Evolutionary conservation across 1,139 yeast species (phyloP).

Genomic region (Komagataea norvegica): DNA sequence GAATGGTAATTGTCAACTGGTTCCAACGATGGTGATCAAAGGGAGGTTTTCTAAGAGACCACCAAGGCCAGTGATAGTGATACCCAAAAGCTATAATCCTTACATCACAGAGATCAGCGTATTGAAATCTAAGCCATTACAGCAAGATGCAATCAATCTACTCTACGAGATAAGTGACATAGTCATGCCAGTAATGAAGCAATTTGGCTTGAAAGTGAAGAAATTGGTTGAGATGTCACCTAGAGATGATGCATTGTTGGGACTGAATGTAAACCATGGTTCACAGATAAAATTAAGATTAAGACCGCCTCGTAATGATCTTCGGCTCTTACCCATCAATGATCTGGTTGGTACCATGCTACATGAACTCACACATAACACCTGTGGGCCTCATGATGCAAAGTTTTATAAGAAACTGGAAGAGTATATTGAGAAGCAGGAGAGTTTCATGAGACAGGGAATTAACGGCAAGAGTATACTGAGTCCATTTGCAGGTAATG

Average conservation of each 20-base stretch:
- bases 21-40: constrained; percentile 3
- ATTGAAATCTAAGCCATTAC: constrained; percentile 47
- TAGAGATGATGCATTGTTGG: constrained; percentile 58
- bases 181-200: constrained; percentile 74
- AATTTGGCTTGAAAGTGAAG: constrained; percentile 61
- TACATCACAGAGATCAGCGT: constrained; percentile 51
- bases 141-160: constrained; percentile 52
- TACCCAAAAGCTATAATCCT: constrained; percentile 41
- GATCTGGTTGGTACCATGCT: constrained; percentile 77
- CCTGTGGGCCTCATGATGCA: constrained; percentile 74
- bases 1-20: no score
- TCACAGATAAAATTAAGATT: constrained; percentile 68
- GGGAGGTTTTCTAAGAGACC: constrained; percentile 13
- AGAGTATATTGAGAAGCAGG: constrained; percentile 53
- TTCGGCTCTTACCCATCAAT: constrained; percentile 59
- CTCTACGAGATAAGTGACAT: constrained; percentile 56
- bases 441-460: constrained; percentile 40
- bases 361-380: constrained; percentile 84
- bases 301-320: constrained; percentile 52
- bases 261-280: constrained; percentile 86
- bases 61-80: constrained; percentile 19
- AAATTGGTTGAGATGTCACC: constrained; percentile 82
- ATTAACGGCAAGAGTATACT: constrained; percentile 32
- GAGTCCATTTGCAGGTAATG: constrained; percentile 34
- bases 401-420: constrained; percentile 65